These are phyloP conservation scores for Lasiosphaeriaceae sp. DNA, from an alignment of 495 filamentous ascomycete genomes.

Conservation along the genomic window DNA sequence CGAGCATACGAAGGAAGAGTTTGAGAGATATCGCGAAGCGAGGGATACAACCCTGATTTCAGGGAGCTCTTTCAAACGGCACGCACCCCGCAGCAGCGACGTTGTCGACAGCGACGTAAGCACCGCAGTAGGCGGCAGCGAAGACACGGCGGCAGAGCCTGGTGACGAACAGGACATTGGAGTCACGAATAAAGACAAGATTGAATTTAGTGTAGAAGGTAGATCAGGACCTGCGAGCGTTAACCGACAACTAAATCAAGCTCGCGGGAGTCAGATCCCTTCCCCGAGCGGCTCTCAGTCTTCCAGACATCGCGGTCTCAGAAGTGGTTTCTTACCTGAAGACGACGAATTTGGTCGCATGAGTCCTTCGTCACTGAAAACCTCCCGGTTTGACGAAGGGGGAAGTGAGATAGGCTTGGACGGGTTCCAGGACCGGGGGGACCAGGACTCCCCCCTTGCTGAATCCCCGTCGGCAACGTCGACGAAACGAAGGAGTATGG, in stretches of 20 bases:
- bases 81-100: constrained; percentile 14
- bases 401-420: neutral
- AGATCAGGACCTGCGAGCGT: neutral
- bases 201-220: neutral
- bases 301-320: neutral
- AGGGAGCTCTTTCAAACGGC: constrained; percentile 24
- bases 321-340: neutral
- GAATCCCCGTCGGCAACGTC: neutral
- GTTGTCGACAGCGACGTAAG: constrained; percentile 33
- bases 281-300: neutral
- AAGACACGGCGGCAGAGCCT: constrained; percentile 4
- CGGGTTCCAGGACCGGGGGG: neutral
- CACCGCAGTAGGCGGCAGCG: constrained; percentile 24
- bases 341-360: neutral
- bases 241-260: neutral
- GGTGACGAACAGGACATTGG: neutral
- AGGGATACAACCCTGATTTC: constrained; percentile 32
- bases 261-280: constrained; percentile 7
- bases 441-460: neutral
- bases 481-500: constrained; percentile 13
- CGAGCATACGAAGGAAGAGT: constrained; percentile 50
- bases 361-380: constrained; percentile 4
- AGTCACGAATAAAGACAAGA: neutral
- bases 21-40: constrained; percentile 40
- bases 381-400: neutral